These are phyloP conservation scores for Kentomonas sorsogonicus DNA, from an alignment of 208 protist species.

Conservation along the genomic window DNA sequence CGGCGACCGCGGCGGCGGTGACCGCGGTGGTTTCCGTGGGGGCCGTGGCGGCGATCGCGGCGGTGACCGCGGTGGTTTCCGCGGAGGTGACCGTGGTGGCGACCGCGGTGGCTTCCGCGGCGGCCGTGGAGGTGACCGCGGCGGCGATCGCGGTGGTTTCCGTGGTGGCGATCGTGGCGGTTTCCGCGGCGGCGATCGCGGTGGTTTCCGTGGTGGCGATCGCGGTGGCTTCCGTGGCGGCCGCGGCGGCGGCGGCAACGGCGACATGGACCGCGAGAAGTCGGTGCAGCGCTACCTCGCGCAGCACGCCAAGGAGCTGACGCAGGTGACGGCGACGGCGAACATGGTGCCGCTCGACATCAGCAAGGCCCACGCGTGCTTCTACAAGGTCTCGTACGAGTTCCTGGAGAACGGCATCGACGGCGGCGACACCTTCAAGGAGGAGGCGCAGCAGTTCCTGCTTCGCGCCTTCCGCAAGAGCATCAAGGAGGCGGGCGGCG, in stretches of 20 bases:
- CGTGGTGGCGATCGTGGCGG: background rate
- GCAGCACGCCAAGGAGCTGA: background rate
- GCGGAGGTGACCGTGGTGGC: no score
- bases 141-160: background rate
- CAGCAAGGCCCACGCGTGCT: background rate
- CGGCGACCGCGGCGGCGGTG: background rate
- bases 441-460: conserved; percentile 3
- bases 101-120: background rate
- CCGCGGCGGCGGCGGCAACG: background rate
- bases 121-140: background rate
- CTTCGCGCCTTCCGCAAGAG: background rate
- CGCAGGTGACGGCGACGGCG: conserved; percentile 1
- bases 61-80: background rate
- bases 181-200: background rate
- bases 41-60: background rate
- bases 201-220: background rate
- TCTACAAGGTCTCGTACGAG: background rate
- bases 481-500: background rate
- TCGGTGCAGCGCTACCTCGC: background rate
- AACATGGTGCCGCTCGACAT: background rate
- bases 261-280: background rate
- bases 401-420: background rate
- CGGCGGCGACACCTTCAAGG: background rate
- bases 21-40: background rate
- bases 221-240: background rate